phyloP scores from a whole-genome alignment of 1,284 basidiomycete genomes.

The Bjerkandera adusta region DNA sequence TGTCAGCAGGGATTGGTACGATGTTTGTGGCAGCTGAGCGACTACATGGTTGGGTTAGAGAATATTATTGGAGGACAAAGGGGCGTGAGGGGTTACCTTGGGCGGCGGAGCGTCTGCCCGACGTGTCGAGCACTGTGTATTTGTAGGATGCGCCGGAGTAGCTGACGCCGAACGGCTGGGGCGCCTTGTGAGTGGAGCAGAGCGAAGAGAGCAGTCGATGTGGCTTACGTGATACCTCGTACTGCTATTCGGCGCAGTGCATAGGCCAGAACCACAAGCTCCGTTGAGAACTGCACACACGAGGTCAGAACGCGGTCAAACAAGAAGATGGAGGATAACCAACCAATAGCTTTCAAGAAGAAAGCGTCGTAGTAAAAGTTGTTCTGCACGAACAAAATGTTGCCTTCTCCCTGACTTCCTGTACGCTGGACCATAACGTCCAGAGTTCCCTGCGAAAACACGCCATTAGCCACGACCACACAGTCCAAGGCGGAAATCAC shows the following conservation, averaged over 20 bases:
- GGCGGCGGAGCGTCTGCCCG: conserved; percentile 87
- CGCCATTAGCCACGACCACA: conserved; percentile 15
- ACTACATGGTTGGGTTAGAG: conserved; percentile 59
- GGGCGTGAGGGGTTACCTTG: conserved; percentile 54
- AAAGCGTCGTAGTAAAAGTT: conserved; percentile 99
- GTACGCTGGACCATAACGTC: conserved; percentile 91
- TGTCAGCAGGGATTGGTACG: conserved; percentile 85
- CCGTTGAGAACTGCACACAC: conserved; percentile 78
- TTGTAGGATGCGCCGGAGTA: conserved; percentile 96
- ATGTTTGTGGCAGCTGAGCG: conserved; percentile 89
- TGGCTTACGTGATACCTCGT: conserved; percentile 67
- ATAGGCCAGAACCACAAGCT: conserved; percentile 83
- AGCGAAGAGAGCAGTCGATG: conserved; percentile 1
- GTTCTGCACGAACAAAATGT: conserved; percentile 88
- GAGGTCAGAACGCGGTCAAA: conserved; percentile 1
- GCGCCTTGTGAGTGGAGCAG: background rate
- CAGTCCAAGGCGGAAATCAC: conserved; percentile 26
- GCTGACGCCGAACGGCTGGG: conserved; percentile 88
- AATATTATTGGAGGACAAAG: background rate
- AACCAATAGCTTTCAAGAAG: conserved; percentile 94
- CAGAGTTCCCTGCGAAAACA: conserved; percentile 75
- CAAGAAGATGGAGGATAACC: conserved; percentile 20
- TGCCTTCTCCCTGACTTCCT: conserved; percentile 61
- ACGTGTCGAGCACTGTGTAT: conserved; percentile 94
- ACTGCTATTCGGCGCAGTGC: conserved; percentile 59